Evolutionary conservation across 73 alveolate species (phyloP), one percentile per base, ranked within the genome.

Genomic region (Paramecium pentaurelia): DNA sequence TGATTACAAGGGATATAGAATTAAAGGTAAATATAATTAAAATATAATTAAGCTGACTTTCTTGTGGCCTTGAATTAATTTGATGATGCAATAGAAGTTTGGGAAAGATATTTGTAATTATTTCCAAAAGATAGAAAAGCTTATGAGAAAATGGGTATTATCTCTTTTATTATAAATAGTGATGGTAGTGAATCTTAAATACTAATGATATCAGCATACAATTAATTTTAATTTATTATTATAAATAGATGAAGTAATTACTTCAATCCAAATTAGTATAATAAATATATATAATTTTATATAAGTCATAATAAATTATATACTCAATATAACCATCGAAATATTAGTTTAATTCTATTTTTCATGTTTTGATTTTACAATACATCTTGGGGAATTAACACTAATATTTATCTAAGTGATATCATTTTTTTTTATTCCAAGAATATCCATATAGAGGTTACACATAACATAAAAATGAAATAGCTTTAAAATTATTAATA

Each of bases 81-180:
- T 64, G 84, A 64, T 64, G 84, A 64, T 64, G 84, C 84, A 22
- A 64, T 64, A 64, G 84, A 64, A 10, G 84, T 64, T 64, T 64
- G 84, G 84, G 84, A 64, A 32, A 28, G 28, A 28, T 64, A 64
- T 28, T 64, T 64, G 30, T 9, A 64, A 34, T 32, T 64, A 9
- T 64, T 64, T 64, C 84, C 84, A 32, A 64, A 64, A 32, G 84
- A 64, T 64, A 64, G 12, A 64, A 64, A 64, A 64, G 84, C 84
- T 32, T 64, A 64, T 64, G 84, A 64, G 22, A 64, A 64, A n/a
- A 64, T 64, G 84, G 84, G 84, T 64, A 64, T 6, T 64, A 25
- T 54, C 32, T 54, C 28, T 28, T 28, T 28, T 16, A 0, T 28
- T 5, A 32, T 32, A 22, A 64, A 32, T 25, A 64, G 84, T 64